Evolutionary conservation across 2,329 filamentous ascomycete genomes (phyloP).

Genomic region (Stachybotrys echinatus): DNA sequence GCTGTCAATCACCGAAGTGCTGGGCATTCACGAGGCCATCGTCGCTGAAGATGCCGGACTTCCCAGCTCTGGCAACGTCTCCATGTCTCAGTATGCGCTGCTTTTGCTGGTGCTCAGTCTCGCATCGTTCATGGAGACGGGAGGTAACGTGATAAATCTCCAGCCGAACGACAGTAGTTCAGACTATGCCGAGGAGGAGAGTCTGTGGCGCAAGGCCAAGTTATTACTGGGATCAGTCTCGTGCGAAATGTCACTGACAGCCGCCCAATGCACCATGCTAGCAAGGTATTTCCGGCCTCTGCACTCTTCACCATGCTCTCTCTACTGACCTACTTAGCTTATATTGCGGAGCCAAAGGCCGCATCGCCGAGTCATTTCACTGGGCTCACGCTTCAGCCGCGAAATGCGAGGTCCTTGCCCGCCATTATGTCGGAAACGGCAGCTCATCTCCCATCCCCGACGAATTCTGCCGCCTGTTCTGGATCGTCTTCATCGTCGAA

Average conservation of each 20-base stretch:
- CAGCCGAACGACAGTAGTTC: not conserved
- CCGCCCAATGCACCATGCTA: no score
- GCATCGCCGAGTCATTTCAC: no score
- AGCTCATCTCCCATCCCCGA: no score
- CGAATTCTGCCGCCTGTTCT: conserved; percentile 18
- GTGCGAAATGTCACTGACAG: no score
- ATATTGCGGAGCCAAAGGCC: no score
- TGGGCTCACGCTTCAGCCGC: no score
- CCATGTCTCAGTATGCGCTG: no score
- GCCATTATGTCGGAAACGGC: no score
- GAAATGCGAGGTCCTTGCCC: no score
- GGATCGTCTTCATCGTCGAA: conserved; percentile 23
- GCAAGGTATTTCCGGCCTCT: no score
- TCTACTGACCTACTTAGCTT: no score
- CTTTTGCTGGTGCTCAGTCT: not conserved
- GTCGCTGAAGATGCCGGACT: not conserved
- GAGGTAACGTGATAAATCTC: not conserved
- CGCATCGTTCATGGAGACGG: not conserved
- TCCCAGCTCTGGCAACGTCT: not conserved
- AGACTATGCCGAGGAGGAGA: not conserved
- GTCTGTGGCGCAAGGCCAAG: not conserved
- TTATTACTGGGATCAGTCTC: conserved; percentile 8
- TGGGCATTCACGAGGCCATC: not conserved
- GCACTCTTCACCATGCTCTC: no score
- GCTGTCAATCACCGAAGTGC: conserved; percentile 3